Conservation (phyloP, 345 rosid species). For the Ceriops decandra region DNA sequence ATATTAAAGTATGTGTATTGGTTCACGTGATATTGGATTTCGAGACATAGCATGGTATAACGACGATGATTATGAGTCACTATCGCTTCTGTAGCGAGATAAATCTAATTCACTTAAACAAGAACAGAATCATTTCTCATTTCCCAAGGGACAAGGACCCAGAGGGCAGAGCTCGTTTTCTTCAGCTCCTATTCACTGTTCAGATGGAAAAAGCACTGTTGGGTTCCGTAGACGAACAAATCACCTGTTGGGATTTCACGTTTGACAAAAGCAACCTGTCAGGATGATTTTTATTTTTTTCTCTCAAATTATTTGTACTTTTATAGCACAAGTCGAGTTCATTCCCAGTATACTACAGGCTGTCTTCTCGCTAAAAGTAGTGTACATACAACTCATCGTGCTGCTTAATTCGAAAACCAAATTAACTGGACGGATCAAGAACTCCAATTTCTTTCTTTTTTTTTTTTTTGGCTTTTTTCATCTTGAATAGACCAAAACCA, state of each 20-base stretch:
- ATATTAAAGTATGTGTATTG: background rate
- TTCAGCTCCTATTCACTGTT: background rate
- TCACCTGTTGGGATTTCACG: background rate
- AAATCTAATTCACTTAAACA: constrained; percentile 3
- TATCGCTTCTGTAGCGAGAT: background rate
- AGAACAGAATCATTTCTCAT: constrained; percentile 4
- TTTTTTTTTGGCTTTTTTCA: no score
- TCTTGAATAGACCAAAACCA: no score
- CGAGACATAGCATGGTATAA: constrained; percentile 9
- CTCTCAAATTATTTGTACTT: background rate
- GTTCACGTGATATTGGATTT: constrained; percentile 29
- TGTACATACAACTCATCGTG: no score
- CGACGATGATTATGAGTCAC: constrained; percentile 8
- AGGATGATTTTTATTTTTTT: background rate
- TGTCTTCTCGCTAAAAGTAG: background rate
- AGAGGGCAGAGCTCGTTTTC: background rate
- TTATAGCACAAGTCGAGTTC: constrained; percentile 7
- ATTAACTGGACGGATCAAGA: background rate
- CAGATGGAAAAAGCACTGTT: background rate
- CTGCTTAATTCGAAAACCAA: no score
- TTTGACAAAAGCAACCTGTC: background rate
- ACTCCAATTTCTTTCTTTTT: no score
- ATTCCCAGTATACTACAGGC: background rate
- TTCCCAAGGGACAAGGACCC: no score
- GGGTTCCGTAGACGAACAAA: background rate